Base-by-base conservation (phyloP, 2,329 filamentous ascomycete genomes). In the Cladophialophora immunda region DNA sequence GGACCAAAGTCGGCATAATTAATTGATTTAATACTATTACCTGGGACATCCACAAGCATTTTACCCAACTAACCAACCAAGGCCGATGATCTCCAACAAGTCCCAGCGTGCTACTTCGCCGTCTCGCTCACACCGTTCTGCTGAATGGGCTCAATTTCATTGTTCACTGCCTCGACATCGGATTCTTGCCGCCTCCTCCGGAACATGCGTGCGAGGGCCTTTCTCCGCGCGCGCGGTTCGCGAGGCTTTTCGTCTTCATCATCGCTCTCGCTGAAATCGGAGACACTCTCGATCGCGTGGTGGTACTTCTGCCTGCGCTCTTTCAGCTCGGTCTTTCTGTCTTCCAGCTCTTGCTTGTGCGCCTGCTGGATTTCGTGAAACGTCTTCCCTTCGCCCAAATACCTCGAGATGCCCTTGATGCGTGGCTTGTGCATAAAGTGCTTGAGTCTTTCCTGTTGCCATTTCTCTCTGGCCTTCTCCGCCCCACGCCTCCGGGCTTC, bases 81-180 rank as follows among this genome's bases (percentile, higher is more conserved):
- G 29, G 29, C 29, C 29, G 4, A 8, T 8, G 29, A 8, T 30
- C 29, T 30, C 29, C 29, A 30, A 30, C 29, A 30, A 8, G 8
- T 8, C 29, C 29, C 4, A 32, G 30, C 9, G 9, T 32, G 11
- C 32, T 34, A 34, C 13, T 6, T 13, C 13, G 13, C 32, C 11
- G 57, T 25, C 58, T 58, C 47, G 47, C 29, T 9, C 47, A 27
- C 27, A 58, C 57, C n/a, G 25, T 22, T 15, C 65, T 52, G 69
- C 53, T 32, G 67, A 54, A 66, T 58, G 58, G 67, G 71, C 27
- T 65, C 64, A 62, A 64, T 34, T 55, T 41, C 7, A 4, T n/a
- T 11, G 17, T 41, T 19, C 38, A n/a, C 17, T 15, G 38, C 38
- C 38, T 41, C 38, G 38, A 41, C 38, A 17, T 41, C 38, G n/a